Conservation (phyloP, 2,329 filamentous ascomycete genomes). For the Penicillium sp. region DNA sequence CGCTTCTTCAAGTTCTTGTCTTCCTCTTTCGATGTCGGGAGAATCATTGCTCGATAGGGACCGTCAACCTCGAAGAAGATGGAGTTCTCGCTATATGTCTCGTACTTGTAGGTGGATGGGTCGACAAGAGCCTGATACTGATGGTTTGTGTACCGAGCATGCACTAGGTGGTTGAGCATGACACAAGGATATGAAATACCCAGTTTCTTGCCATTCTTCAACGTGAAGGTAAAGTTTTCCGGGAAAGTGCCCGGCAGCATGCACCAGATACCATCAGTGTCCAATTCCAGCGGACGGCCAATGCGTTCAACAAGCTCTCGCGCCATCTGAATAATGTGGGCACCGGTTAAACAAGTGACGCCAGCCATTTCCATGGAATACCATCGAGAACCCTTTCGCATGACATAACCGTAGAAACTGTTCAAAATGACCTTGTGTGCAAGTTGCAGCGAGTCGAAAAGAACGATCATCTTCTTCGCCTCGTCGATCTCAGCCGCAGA, state of each 20-base stretch:
- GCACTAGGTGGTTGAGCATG: constrained; percentile 97
- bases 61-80: constrained; percentile 99
- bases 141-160: constrained; percentile 92
- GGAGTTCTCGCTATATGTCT: constrained; percentile 97
- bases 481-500: constrained; percentile 76
- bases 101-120: constrained; percentile 78
- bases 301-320: constrained; percentile 90
- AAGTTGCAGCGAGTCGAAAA: constrained; percentile 93
- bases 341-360: constrained; percentile 94
- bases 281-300: constrained; percentile 86
- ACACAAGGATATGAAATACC: constrained; percentile 97
- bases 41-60: constrained; percentile 94
- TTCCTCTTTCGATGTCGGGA: constrained; percentile 97
- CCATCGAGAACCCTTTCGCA: constrained; percentile 98
- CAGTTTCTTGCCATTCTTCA: constrained; percentile 95
- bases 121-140: constrained; percentile 93
- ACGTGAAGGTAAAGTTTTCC: constrained; percentile 90
- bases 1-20: constrained; percentile 99
- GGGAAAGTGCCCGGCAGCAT: constrained; percentile 96
- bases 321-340: constrained; percentile 95
- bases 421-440: constrained; percentile 99
- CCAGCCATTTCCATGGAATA: constrained; percentile 99
- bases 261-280: constrained; percentile 99
- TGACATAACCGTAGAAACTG: constrained; percentile 98
- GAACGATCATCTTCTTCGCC: constrained; percentile 97